Percentiles rank a stretch among this genome's conserved stretches.
These are phyloP conservation scores for Amanita brunnescens DNA, from an alignment of 768 basidiomycete genomes.

Conservation along the genomic window DNA sequence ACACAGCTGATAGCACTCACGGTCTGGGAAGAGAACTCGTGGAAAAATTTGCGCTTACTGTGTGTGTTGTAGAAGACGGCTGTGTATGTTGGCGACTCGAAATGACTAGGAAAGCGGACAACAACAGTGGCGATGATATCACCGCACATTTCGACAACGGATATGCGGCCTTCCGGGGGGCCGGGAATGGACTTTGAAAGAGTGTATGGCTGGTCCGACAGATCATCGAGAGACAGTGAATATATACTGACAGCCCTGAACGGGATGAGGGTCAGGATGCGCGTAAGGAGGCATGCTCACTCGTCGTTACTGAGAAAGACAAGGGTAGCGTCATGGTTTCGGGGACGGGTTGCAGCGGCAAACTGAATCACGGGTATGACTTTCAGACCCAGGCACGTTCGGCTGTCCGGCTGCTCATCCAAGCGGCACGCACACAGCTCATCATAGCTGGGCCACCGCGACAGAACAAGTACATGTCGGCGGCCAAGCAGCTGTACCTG, in stretches of 20 bases:
- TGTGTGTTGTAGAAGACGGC: conserved; percentile 13
- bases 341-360: background rate
- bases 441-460: conserved; percentile 1
- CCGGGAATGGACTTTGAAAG: background rate
- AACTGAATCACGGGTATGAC: conserved; percentile 7
- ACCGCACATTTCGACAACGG: conserved; percentile 1
- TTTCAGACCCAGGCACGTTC: background rate
- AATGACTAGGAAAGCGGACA: conserved; percentile 16
- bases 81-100: conserved; percentile 19
- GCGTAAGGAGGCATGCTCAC: background rate
- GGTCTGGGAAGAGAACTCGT: background rate
- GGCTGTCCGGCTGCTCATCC: background rate
- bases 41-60: conserved; percentile 18
- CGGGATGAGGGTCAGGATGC: background rate
- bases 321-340: background rate
- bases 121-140: conserved; percentile 11
- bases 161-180: conserved; percentile 4
- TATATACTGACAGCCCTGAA: conserved; percentile 3
- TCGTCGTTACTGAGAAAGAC: conserved; percentile 3
- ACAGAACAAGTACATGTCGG: conserved; percentile 1
- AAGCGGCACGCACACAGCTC: conserved; percentile 3
- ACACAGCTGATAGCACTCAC: background rate
- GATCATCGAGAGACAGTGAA: background rate
- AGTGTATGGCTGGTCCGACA: background rate
- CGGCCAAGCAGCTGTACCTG: conserved; percentile 5